Base-by-base conservation (phyloP, 2,329 filamentous ascomycete species). In the Epichloe typhina region DNA sequence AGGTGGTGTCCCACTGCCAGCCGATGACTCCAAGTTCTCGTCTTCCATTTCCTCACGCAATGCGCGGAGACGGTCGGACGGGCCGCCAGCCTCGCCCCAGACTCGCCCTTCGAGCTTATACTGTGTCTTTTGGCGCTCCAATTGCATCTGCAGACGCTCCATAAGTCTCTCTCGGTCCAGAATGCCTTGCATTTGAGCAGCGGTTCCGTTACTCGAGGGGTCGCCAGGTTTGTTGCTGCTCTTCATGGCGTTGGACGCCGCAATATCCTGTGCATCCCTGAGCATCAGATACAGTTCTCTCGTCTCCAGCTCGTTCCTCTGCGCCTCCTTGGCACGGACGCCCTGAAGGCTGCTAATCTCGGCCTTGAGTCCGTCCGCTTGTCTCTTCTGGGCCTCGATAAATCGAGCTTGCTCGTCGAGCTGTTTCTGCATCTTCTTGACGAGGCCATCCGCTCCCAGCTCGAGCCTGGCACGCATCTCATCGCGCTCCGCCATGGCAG, bases 231-330 rank as follows among this genome's bases (percentile, higher is more conserved):
- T 72, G 41, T 72, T 72, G 40, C 72, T 72, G 55, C 72, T 71
- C 64, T 81, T 82, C 50, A 69, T 70, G 50, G 88, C 86, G 60
- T 88, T 87, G 3, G 91, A 89, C 23, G 89, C 90, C 44, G 91
- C 91, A 57, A 96, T 88, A 62, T 98, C 91, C 68, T 97, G 91
- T 38, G 93, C 91, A 68, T 98, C 93, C 54, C 91, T 83, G 56
- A 98, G 83, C 93, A 98, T 98, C 51, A 98, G 84, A 67, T 97
- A 98, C 21, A 98, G 72, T 68, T 98, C 93, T 70, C 93, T 79
- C 2, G 91, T 97, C 69, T 98, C 93, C 33, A 98, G 73, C 69
- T 98, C 93, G 62, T 95, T 95, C 49, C 93, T 80, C 68, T 97
- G 93, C 37, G 94, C 77, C 65, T 97, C 91, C 66, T 94, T 90